A percentile compares a stretch with the other conserved stretches of the same genome.
phyloP scores from a whole-genome alignment of 306 rosid genomes.

The Inga oerstediana region DNA sequence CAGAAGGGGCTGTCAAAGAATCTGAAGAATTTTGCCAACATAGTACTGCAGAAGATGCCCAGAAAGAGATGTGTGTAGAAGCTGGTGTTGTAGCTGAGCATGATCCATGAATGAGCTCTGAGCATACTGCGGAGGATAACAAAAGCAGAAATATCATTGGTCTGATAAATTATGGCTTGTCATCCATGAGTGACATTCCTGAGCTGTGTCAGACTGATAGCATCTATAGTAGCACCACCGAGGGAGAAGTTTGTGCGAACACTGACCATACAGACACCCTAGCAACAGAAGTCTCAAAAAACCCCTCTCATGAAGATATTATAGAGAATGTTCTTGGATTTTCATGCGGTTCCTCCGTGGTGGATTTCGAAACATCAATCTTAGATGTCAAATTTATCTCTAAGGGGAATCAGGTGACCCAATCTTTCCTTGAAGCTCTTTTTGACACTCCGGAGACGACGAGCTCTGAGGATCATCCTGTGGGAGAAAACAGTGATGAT shows the following conservation, averaged over 20 bases:
- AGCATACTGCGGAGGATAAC: conserved; percentile 32
- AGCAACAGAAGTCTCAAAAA: conserved; percentile 33
- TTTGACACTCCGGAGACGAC: conserved; percentile 40
- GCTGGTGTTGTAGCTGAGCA: conserved; percentile 30
- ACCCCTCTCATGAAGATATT: conserved; percentile 41
- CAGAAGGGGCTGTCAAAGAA: conserved; percentile 37
- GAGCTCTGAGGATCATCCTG: conserved; percentile 31
- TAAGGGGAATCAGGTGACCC: conserved; percentile 27
- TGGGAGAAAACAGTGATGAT: conserved; percentile 38
- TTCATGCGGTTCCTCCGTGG: conserved; percentile 49
- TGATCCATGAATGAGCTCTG: conserved; percentile 23
- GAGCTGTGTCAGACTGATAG: conserved; percentile 20
- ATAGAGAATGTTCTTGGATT: conserved; percentile 65
- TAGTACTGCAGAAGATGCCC: conserved; percentile 33
- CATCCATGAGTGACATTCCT: not conserved
- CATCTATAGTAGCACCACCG: conserved; percentile 11
- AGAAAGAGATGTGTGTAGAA: conserved; percentile 20
- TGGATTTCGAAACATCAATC: conserved; percentile 67
- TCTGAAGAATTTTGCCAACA: conserved; percentile 21
- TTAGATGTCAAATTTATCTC: conserved; percentile 76
- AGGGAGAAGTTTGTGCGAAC: conserved; percentile 27
- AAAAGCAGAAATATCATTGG: conserved; percentile 33
- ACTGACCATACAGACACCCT: conserved; percentile 20
- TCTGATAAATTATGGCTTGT: conserved; percentile 19
- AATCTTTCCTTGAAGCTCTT: conserved; percentile 54